Base-by-base conservation (phyloP, 2,329 filamentous ascomycete species). In the Diplodia corticola region DNA sequence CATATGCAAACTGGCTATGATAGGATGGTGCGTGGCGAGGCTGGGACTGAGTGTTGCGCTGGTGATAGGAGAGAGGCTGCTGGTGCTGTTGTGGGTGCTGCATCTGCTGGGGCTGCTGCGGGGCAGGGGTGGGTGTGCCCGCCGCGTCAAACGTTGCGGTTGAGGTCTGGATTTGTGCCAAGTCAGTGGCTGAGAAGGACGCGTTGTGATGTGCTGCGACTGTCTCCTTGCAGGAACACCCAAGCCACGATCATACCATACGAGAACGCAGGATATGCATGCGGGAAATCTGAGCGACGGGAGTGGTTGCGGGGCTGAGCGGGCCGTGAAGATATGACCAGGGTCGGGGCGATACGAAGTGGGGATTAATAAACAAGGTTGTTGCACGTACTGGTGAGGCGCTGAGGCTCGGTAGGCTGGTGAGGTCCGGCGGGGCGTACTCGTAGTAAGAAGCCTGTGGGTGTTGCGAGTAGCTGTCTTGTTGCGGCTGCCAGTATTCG, bases 351-450 rank as follows among this genome's bases (percentile, higher is more conserved):
- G 57, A 63, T 51, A 51, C 46, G 60, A 63, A 17, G 60, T 54
- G 51, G 44, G 15, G 57, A 49, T 35, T 49, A 61, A n/a, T 61
- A 26, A 49, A 61, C 44, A 28, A 22, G 57, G 26, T 28, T 17
- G 46, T 6, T 28, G n/a, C 37, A 72, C 76, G 70, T 70, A 79
- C 77, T 15, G 77, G 77, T 53, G 77, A 79, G 37, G 73, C 76
- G 63, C 73, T 78, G 37, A 79, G 70, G 66, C 77, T 79, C 3
- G 77, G 74, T 24, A 77, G 74, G 69, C 76, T 77, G 22, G 75
- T 71, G 6, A 77, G 70, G 64, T 77, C 75, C 7, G 74, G 73
- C 7, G 74, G 71, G 22, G 51, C 28, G 49, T 76, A 66, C 40
- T 78, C 74, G 46, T 75, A 78, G 53, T 77, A 68, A 20, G 70